Evolutionary conservation across 1,284 basidiomycete genomes (phyloP).

Genomic region (Meira nashicola): DNA sequence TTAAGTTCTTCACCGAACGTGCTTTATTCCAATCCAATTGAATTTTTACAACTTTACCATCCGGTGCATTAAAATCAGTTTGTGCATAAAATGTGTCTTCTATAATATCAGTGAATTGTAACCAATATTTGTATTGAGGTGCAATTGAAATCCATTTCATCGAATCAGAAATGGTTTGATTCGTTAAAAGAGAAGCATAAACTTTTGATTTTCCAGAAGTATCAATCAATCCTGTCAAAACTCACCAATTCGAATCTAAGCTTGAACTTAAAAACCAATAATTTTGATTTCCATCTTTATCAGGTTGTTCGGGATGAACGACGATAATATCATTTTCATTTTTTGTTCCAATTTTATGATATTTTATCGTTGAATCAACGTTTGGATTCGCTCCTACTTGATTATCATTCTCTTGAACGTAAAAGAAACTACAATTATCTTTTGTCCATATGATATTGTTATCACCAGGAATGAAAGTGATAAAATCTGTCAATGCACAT

Average conservation of each 20-base stretch:
- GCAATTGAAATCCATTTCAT: constrained; percentile 44
- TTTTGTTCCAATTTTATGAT: constrained; percentile 44
- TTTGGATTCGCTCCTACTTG: constrained; percentile 49
- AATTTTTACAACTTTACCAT: too few species aligned
- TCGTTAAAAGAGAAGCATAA: constrained; percentile 27
- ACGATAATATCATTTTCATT: constrained; percentile 45
- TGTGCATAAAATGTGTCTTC: constrained; percentile 44
- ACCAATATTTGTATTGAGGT: constrained; percentile 37
- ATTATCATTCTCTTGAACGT: constrained; percentile 40
- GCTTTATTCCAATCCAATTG: too few species aligned
- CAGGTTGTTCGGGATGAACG: constrained; percentile 20
- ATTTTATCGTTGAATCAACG: constrained; percentile 46
- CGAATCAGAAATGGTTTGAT: constrained; percentile 16
- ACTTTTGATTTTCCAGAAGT: constrained; percentile 33
- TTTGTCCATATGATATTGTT: constrained; percentile 39
- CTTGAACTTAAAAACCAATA: neutral
- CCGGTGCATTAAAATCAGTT: too few species aligned
- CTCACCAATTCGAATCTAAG: constrained; percentile 37
- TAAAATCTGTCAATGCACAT: constrained; percentile 35
- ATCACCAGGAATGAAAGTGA: constrained; percentile 46
- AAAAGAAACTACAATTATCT: constrained; percentile 49
- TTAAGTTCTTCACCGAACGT: too few species aligned
- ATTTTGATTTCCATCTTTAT: constrained; percentile 8
- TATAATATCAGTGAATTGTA: constrained; percentile 40
- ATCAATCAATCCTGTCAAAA: constrained; percentile 37